Evolutionary conservation across 1,284 basidiomycete species (phyloP), one percentile per base, ranked within the genome.

Genomic region (Rhodotorula sp.): DNA sequence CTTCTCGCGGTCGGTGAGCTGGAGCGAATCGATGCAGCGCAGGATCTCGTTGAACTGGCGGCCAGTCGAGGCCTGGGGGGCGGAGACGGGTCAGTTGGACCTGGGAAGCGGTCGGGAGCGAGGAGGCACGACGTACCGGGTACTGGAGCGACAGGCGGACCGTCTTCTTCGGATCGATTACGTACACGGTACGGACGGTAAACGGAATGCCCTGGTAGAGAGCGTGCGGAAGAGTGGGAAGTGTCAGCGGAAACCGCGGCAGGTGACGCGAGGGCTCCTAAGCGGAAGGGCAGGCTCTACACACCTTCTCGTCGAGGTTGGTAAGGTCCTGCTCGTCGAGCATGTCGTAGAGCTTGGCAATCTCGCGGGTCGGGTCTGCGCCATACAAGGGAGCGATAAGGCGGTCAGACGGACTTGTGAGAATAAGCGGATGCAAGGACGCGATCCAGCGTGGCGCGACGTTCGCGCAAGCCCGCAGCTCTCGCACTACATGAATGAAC

Each of bases 271-370:
- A 34, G 34, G 34, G 34, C 34, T 34, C 2, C 34, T 1, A n/a
- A 45, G 53, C 8, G 53, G 53, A 8, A 46, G 57, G 34, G 5
- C 21, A 58, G 44, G 57, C 42, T 46, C 82, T 78, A 72, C 78
- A 34, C 34, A 34, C 79, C 55, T 96, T 96, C 65, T 86, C 86
- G 82, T 99, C 97, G 67, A 91, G 88, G 85, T 99, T 99, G 71
- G 94, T 96, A 63, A 91, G 87, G 82, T 97, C 93, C 81, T 96
- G 62, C 77, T 91, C 87, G 82, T 99, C 96, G 72, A 99, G 86
- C 97, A 99, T 99, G 82, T 94, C 93, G 81, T 94, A 95, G 23
- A 82, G 77, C 55, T 87, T 88, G 23, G 93, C 90, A 68, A 97
- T 87, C 82, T 89, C 90, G 81, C 97, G 88, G 80, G 93, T 99